phyloP scores from a whole-genome alignment of 208 protist genomes.

The Tritrichomonas foetus region DNA sequence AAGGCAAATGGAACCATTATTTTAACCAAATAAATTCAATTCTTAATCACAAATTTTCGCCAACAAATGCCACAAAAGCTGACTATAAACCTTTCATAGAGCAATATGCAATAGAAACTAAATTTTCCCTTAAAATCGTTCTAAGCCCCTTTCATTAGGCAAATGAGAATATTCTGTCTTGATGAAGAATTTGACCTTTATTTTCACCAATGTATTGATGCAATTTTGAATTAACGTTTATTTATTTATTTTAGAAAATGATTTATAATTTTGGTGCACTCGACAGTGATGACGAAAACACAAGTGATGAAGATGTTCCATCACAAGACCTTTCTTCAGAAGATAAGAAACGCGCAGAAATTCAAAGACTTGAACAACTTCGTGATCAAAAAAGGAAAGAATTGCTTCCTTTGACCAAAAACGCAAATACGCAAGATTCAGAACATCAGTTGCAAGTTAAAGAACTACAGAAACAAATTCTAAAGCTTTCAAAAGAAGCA shows the following conservation, averaged over 20 bases:
- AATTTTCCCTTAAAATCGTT: too few relatives aligned
- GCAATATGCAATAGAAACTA: too few relatives aligned
- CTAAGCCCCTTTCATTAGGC: too few relatives aligned
- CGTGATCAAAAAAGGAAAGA: conserved; percentile 34
- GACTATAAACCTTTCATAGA: too few relatives aligned
- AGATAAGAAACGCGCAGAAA: neutral
- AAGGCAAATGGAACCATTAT: too few relatives aligned
- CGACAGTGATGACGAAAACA: neutral
- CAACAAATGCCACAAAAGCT: too few relatives aligned
- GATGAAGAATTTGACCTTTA: too few relatives aligned
- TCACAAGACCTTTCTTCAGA: neutral
- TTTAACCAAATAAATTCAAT: too few relatives aligned
- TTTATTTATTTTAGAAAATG: neutral
- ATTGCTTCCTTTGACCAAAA: neutral
- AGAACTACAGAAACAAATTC: neutral
- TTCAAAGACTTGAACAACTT: neutral
- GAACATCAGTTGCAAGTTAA: neutral
- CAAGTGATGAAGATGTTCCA: neutral
- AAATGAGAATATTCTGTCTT: too few relatives aligned
- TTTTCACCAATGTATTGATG: too few relatives aligned
- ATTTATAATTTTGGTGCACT: conserved; percentile 12
- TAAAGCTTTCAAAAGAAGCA: neutral
- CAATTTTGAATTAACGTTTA: neutral
- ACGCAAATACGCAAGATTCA: neutral
- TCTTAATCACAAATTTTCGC: too few relatives aligned